phyloP scores from a whole-genome alignment of 2,329 filamentous ascomycete species.

The Coniella vitis region DNA sequence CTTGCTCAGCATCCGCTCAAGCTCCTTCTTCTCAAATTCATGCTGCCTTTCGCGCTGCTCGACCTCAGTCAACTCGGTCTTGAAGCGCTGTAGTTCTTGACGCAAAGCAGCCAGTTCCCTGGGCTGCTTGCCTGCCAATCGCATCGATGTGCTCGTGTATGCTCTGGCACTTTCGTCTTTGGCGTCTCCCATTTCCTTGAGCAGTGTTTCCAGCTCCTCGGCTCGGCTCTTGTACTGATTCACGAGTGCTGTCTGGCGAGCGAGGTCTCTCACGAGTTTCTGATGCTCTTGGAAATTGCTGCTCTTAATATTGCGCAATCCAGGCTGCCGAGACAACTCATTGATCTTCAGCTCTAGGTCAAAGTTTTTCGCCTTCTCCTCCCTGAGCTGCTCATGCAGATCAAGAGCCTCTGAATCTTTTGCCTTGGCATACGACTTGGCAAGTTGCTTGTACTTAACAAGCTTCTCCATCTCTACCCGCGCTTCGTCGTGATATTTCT shows the following conservation, averaged over 20 bases:
- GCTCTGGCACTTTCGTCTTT: slow-evolving; percentile 24
- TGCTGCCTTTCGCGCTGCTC: slow-evolving; percentile 36
- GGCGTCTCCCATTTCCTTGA: slow-evolving; percentile 34
- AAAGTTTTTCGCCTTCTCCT: slow-evolving; percentile 59
- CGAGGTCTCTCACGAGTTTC: slow-evolving; percentile 45
- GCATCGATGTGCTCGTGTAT: slow-evolving; percentile 38
- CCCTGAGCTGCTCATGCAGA: slow-evolving; percentile 56
- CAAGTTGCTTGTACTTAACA: slow-evolving; percentile 71
- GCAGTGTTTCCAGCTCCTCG: slow-evolving; percentile 48
- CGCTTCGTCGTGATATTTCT: slow-evolving; percentile 66
- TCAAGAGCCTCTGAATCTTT: slow-evolving; percentile 68
- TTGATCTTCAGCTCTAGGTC: slow-evolving; percentile 57
- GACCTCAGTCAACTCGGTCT: slow-evolving; percentile 40
- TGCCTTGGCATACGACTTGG: slow-evolving; percentile 70
- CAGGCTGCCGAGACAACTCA: slow-evolving; percentile 53
- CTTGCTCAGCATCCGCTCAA: slow-evolving; percentile 23
- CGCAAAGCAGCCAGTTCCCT: slow-evolving; percentile 45
- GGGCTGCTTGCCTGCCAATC: slow-evolving; percentile 46
- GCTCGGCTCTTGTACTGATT: slow-evolving; percentile 53
- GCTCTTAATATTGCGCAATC: slow-evolving; percentile 29
- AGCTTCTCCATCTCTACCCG: slow-evolving; percentile 69
- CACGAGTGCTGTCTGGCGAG: slow-evolving; percentile 50
- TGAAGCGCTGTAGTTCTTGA: slow-evolving; percentile 46
- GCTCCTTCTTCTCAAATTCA: slow-evolving; percentile 30
- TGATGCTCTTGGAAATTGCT: slow-evolving; percentile 36